A percentile compares a stretch with the other conserved stretches of the same genome.
phyloP scores from a whole-genome alignment of 768 basidiomycete species.

The Russula virescens region DNA sequence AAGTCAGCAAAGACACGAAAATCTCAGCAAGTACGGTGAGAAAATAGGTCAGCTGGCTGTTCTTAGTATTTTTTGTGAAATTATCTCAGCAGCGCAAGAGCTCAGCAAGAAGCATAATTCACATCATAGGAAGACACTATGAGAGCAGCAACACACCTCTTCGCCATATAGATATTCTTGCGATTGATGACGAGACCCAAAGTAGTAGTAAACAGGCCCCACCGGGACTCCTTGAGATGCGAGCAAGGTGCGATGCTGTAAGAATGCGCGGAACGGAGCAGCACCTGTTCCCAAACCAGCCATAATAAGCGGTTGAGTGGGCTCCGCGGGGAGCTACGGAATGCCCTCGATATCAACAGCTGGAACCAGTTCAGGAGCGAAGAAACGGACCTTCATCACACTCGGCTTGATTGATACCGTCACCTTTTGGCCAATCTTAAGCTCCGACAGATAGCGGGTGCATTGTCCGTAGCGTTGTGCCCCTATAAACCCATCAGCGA shows the following conservation, averaged over 20 bases:
- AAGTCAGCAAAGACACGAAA: conserved; percentile 1
- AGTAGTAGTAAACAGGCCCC: conserved; percentile 97
- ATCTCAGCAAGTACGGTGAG: neutral
- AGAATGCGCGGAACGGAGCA: conserved; percentile 96
- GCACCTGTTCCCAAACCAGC: conserved; percentile 98
- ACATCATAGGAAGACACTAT: conserved; percentile 13
- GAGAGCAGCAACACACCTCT: conserved; percentile 35
- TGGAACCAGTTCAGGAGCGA: neutral
- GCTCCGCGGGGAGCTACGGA: conserved; percentile 79
- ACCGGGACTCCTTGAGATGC: conserved; percentile 68
- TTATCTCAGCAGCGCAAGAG: conserved; percentile 22
- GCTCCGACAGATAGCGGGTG: conserved; percentile 84
- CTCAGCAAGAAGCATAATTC: conserved; percentile 14
- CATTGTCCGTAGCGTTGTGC: conserved; percentile 85
- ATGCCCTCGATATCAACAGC: conserved; percentile 7
- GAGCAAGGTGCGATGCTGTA: conserved; percentile 90
- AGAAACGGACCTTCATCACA: conserved; percentile 89
- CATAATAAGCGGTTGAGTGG: conserved; percentile 93
- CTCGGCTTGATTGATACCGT: conserved; percentile 98
- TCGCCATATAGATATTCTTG: conserved; percentile 97
- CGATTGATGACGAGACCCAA: conserved; percentile 92
- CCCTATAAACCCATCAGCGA: conserved; percentile 41
- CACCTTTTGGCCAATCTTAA: conserved; percentile 84
- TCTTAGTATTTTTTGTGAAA: conserved; percentile 19
- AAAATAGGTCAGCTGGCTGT: conserved; percentile 22